Evolutionary conservation across 2,329 filamentous ascomycete species (phyloP), one percentile per base, ranked within the genome.

Genomic region (Amauroascus niger): DNA sequence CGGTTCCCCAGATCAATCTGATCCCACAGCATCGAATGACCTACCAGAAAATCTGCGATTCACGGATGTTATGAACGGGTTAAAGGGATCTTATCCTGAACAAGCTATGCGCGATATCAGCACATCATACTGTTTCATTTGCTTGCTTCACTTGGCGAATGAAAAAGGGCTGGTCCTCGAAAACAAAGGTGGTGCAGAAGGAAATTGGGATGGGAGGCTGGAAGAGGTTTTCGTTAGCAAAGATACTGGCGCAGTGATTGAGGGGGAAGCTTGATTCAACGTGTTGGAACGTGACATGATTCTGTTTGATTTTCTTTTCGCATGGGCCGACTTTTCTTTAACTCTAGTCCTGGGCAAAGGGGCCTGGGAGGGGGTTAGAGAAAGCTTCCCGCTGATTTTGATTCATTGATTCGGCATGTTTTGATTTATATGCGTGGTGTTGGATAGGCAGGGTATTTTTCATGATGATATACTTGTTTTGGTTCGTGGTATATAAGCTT

Each of bases 61-160:
- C 71, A 97, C 90, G 0, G 76, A 85, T 18, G 83, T 98, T 56
- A 94, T 98, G 82, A 94, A 95, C 66, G 84, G 84, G 57, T 74
- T 98, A 45, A 87, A 94, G 66, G 72, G 77, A 3, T 88, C 95
- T 6, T 98, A 98, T 65, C 84, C 89, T 9, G 86, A 87, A 68
- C 79, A 87, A 61, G 81, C 83, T 56, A 87, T 98, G 82, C 83
- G 86, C 57, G 93, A 98, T 69, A 97, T 98, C 64, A 95, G 89
- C 33, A 98, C 93, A 0, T 94, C 78, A 14, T 86, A 80, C 61
- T 95, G 93, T 68, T 98, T 97, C 72, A 98, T 98, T 59, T 94
- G 87, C 63, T 72, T 95, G 55, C 74, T 96, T 59, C 90, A 96
- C 70, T 68, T 96, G 63, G 90, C 90, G 56, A 96, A 96, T 70